phyloP scores from a whole-genome alignment of 352 stramenopile genomes.

The Pythium utonaiense region DNA sequence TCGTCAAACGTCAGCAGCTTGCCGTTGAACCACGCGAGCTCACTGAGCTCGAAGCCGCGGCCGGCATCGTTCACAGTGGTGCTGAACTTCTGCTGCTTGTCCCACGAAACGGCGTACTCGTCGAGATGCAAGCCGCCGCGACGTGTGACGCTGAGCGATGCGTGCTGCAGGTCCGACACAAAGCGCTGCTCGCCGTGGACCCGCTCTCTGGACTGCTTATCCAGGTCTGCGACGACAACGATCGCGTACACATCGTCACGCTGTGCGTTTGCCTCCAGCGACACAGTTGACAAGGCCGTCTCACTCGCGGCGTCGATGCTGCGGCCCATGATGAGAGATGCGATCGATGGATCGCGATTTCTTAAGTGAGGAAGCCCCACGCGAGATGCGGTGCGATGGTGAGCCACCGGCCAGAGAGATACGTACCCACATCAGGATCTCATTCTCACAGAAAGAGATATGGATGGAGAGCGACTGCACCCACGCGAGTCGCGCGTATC shows the following conservation, averaged over 20 bases:
- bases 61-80: slow-evolving; percentile 93
- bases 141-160: slow-evolving; percentile 72
- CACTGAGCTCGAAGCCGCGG: slow-evolving; percentile 94
- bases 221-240: slow-evolving; percentile 94
- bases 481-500: too few species aligned
- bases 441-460: too few species aligned
- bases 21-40: slow-evolving; percentile 87
- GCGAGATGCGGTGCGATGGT: too few species aligned
- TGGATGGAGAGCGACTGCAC: too few species aligned
- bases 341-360: not conserved
- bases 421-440: too few species aligned
- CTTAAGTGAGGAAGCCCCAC: too few species aligned
- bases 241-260: slow-evolving; percentile 77
- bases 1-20: slow-evolving; percentile 96
- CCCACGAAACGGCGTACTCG: slow-evolving; percentile 63
- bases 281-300: too few species aligned
- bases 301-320: too few species aligned
- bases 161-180: slow-evolving; percentile 90
- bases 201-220: slow-evolving; percentile 90
- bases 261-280: not conserved
- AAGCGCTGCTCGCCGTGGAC: slow-evolving; percentile 89
- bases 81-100: slow-evolving; percentile 68
- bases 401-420: too few species aligned
- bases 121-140: slow-evolving; percentile 29
- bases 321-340: not conserved